Evolutionary conservation across 352 stramenopile genomes (phyloP).

Genomic region (Thalassiosira hispida): DNA sequence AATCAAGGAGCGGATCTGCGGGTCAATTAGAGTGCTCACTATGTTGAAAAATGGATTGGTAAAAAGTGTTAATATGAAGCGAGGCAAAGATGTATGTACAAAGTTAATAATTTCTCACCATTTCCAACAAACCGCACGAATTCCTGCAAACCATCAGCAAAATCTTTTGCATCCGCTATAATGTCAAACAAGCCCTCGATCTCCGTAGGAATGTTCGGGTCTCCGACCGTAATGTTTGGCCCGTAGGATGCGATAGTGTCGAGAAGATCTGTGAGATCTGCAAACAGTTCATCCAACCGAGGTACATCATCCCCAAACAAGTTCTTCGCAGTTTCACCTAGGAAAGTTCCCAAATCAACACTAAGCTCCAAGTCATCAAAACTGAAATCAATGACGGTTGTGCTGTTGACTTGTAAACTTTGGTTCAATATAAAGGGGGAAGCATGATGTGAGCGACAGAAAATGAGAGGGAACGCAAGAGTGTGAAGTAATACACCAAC

Average conservation of each 20-base stretch:
- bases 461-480: too few relatives aligned
- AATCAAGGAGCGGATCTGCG: slow-evolving; percentile 13
- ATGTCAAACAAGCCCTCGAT: slow-evolving; percentile 20
- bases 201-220: slow-evolving; percentile 1
- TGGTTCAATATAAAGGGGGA: background rate
- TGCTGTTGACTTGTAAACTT: slow-evolving; percentile 1
- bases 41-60: background rate
- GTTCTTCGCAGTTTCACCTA: background rate
- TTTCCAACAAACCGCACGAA: slow-evolving; percentile 11
- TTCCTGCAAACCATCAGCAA: background rate
- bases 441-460: too few relatives aligned
- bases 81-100: background rate
- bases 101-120: slow-evolving; percentile 15
- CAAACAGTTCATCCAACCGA: slow-evolving; percentile 15
- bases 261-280: slow-evolving; percentile 11
- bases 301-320: background rate
- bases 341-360: slow-evolving; percentile 7
- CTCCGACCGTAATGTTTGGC: slow-evolving; percentile 13
- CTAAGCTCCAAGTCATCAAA: background rate
- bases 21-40: slow-evolving; percentile 24
- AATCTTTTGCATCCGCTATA: slow-evolving; percentile 15
- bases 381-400: background rate
- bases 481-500: too few relatives aligned
- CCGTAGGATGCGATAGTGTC: slow-evolving; percentile 5
- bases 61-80: slow-evolving; percentile 4